Base-by-base conservation (phyloP, 2,329 filamentous ascomycete species). In the Fusarium haematococcum region DNA sequence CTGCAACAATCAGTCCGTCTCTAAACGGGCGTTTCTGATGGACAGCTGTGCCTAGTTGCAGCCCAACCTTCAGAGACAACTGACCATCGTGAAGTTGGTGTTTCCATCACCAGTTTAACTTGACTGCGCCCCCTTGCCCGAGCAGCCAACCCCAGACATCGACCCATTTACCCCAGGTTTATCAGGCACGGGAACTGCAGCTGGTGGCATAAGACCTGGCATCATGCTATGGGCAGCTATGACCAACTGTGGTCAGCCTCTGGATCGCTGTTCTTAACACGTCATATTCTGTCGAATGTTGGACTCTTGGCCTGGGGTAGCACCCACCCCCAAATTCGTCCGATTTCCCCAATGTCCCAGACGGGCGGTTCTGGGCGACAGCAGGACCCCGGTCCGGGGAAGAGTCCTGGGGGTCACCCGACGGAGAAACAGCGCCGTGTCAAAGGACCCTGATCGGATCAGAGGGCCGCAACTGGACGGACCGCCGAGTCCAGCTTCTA, bases 331-430 rank as follows among this genome's bases (percentile, higher is more conserved):
- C 71, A 74, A 74, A 48, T 69, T 73, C 66, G 59, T 59, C 69
- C 56, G 62, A 72, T 65, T 73, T 75, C 72, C 72, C 72, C 72
- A 75, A 73, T 50, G 68, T 73, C 58, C 71, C 71, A 73, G 60
- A 63, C 43, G 63, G 58, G 57, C 63, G 68, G 74, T 75, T 69
- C 65, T 62, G 69, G 63, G 63, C n/a, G 43, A 48, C 37, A 57
- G 25, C 52, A 56, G 43, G 23, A 48, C 58, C 72, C 72, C 43
- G 65, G 65, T 62, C 58, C 54, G 71, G 71, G 72, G 72, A 69
- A 70, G 58, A 61, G 45, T 25, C 48, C 48, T 54, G 18, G 37
- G 54, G 30, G 56, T 68, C 70, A 75, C 71, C 75, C 74, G 72
- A 75, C 71, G 75, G 75, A 74, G 62, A 72, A 74, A 74, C 65